phyloP scores from a whole-genome alignment of 176 grass and related monocot genomes.

The Lolium perenne region DNA sequence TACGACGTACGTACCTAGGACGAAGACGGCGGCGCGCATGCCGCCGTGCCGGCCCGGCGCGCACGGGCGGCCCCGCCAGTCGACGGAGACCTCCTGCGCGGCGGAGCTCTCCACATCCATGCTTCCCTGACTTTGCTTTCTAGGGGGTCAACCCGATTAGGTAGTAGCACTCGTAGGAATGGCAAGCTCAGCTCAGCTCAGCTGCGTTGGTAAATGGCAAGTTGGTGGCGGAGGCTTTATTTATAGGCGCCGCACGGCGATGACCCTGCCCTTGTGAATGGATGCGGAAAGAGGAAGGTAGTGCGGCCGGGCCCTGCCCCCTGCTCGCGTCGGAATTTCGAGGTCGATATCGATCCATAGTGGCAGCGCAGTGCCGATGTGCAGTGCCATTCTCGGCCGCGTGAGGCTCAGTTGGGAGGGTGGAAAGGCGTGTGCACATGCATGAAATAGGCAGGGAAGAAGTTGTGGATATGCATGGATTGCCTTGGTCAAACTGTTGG shows the following conservation, averaged over 20 bases:
- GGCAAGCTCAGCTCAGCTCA: slow-evolving; percentile 28
- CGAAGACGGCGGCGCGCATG: slow-evolving; percentile 93
- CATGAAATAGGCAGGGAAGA: neutral
- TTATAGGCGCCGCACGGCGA: slow-evolving; percentile 33
- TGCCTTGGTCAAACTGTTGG: slow-evolving; percentile 5
- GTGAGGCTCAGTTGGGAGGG: slow-evolving; percentile 16
- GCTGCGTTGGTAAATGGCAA: slow-evolving; percentile 31
- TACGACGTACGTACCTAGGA: slow-evolving; percentile 52
- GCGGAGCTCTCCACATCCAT: slow-evolving; percentile 63
- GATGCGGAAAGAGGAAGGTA: slow-evolving; percentile 45
- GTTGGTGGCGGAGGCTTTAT: slow-evolving; percentile 21
- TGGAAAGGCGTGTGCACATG: slow-evolving; percentile 10
- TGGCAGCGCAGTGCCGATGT: slow-evolving; percentile 28
- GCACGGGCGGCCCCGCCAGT: slow-evolving; percentile 86
- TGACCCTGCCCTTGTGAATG: slow-evolving; percentile 13
- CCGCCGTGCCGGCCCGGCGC: slow-evolving; percentile 62
- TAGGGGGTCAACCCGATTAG: slow-evolving; percentile 28
- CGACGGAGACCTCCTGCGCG: slow-evolving; percentile 56
- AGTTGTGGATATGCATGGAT: neutral
- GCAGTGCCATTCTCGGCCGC: neutral
- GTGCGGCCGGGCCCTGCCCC: slow-evolving; percentile 47
- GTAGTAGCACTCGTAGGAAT: slow-evolving; percentile 31
- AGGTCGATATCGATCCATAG: slow-evolving; percentile 40
- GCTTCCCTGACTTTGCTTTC: neutral
- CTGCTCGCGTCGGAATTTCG: slow-evolving; percentile 44